Evolutionary conservation across 225 moss, liverwort and hornwort genomes (phyloP), one percentile per base, ranked within the genome.

Genomic region (Lunularia cruciata): DNA sequence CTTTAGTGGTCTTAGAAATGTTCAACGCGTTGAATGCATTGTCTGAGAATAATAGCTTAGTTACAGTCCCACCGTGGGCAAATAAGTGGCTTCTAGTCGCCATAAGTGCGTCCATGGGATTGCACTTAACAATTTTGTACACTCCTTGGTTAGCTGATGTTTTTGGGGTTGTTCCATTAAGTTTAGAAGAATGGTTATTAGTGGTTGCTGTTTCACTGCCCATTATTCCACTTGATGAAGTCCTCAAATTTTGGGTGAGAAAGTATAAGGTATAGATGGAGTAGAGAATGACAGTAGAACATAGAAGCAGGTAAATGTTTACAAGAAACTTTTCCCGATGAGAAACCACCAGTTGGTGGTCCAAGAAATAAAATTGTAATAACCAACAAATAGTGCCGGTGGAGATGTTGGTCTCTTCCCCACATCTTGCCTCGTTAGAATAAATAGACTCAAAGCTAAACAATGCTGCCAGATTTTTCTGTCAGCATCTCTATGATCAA

Each of bases 1-100:
- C 80, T 8, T 74, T 88, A 7, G 85, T 88, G 27, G 81, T 78
- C 45, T 69, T 85, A 25, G 87, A 88, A 77, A 88, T 88, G 87
- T 80, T 88, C 47, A 88, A 85, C 34, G 78, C 83, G 12, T 52
- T 88, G 66, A 88, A 88, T 62, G 85, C 85, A 11, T 76, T 88
- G 20, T 88, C 87, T 12, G 85, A 88, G 68, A 80, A 78, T 9
- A 85, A 80, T 59, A 85, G 85, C 28, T 61, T 88, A 76, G 53
- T 83, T 25, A 73, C 56, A 8, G 83, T 81, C 0, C 80, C 88
- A 4, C 81, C 80, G 30, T 88, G 87, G 87, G 80, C 73, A 20
- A 88, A 88, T 31, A 66, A 66, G 25, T 88, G 72, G 33, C 78
- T 88, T 22, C 33, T 88, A n/a, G 40, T 79, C 3, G 85, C 85